Conservation (phyloP, 495 filamentous ascomycete species). For the Parathielavia hyrcaniae region DNA sequence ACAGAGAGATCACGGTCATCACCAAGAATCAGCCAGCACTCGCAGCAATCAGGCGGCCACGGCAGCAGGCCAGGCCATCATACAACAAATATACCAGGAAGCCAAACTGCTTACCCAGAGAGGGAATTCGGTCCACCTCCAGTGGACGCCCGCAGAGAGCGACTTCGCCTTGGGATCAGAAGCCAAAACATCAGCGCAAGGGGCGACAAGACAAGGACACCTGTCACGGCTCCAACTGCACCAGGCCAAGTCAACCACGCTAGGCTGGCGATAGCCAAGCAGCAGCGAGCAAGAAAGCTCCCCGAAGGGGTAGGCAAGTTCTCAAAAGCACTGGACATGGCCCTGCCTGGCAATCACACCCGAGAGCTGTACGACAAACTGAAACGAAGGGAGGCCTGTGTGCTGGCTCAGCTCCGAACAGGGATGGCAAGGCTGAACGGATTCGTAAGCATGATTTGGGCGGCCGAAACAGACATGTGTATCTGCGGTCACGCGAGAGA, state of each 20-base stretch:
- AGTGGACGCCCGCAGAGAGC: slow-evolving; percentile 4
- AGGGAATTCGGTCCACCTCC: slow-evolving; percentile 9
- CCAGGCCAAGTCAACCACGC: background rate
- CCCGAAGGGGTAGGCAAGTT: slow-evolving; percentile 27
- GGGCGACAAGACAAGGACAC: slow-evolving; percentile 5
- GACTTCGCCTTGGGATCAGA: slow-evolving; percentile 7
- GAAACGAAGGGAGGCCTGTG: slow-evolving; percentile 24
- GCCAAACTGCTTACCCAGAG: slow-evolving; percentile 1
- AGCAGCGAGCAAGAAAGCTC: slow-evolving; percentile 2
- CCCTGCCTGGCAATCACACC: slow-evolving; percentile 32
- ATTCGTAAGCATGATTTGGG: slow-evolving; percentile 31
- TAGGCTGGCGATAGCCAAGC: background rate
- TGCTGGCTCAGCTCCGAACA: slow-evolving; percentile 33
- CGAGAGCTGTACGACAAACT: slow-evolving; percentile 31
- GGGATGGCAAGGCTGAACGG: slow-evolving; percentile 36
- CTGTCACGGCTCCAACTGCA: background rate
- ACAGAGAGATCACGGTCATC: slow-evolving; percentile 11
- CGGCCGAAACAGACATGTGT: slow-evolving; percentile 20
- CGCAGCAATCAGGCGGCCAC: slow-evolving; percentile 12
- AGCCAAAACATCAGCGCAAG: slow-evolving; percentile 8
- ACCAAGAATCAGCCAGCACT: slow-evolving; percentile 14
- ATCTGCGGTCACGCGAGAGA: slow-evolving; percentile 10
- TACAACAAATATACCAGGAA: slow-evolving; percentile 12
- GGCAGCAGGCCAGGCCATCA: slow-evolving; percentile 7
- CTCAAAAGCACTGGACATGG: slow-evolving; percentile 28